phyloP scores from a whole-genome alignment of 495 filamentous ascomycete genomes.

The Tuber calosporum region DNA sequence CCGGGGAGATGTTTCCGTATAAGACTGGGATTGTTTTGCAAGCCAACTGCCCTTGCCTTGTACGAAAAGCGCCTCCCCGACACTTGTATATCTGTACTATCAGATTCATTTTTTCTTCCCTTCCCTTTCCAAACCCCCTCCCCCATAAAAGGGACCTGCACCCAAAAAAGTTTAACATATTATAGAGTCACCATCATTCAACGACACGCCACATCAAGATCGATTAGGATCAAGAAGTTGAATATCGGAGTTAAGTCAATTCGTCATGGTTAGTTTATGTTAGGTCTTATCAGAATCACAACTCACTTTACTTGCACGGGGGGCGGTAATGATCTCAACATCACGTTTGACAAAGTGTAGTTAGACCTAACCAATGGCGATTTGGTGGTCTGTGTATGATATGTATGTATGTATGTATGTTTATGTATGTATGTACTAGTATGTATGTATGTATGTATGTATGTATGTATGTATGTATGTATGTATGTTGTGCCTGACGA shows the following conservation, averaged over 20 bases:
- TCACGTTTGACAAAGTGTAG: neutral
- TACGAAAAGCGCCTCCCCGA: too few relatives aligned
- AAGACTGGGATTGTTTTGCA: too few relatives aligned
- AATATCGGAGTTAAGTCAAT: neutral
- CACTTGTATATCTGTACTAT: neutral
- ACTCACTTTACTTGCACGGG: neutral
- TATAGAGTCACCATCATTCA: neutral
- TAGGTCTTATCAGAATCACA: neutral
- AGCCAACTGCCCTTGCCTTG: too few relatives aligned
- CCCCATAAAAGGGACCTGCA: neutral
- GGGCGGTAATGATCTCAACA: neutral
- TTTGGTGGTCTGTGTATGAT: neutral
- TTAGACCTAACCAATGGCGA: neutral
- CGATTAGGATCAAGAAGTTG: neutral
- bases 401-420: neutral
- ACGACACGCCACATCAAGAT: neutral
- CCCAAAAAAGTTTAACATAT: neutral
- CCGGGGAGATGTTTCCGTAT: too few relatives aligned
- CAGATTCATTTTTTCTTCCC: neutral
- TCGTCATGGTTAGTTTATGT: neutral
- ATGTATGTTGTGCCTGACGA: neutral
- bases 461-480: neutral
- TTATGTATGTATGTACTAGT: slow-evolving; percentile 1
- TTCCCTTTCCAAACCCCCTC: neutral
- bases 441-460: too few relatives aligned